phyloP scores from a whole-genome alignment of 2,329 filamentous ascomycete species.

The Exophiala sp. region DNA sequence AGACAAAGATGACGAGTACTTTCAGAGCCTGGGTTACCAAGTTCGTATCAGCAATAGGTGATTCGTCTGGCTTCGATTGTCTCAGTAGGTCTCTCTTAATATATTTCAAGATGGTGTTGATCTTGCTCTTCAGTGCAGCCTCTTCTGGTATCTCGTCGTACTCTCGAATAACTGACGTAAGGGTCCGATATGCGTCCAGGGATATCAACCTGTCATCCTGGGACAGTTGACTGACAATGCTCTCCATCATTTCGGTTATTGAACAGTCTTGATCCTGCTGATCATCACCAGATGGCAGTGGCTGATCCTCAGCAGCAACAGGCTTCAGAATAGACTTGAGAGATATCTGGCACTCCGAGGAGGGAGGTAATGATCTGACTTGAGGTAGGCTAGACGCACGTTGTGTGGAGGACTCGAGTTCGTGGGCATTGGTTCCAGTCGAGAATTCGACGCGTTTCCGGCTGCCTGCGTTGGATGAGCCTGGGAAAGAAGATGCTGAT shows the following conservation, averaged over 20 bases:
- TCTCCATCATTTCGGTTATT: conserved; percentile 60
- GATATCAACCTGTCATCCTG: conserved; percentile 68
- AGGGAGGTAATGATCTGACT: conserved; percentile 44
- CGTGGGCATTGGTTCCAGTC: conserved; percentile 48
- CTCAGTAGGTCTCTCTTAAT: conserved; percentile 70
- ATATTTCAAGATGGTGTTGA: conserved; percentile 73
- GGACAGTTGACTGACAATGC: conserved; percentile 75
- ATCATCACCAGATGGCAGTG: conserved; percentile 15
- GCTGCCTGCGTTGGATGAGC: conserved; percentile 14
- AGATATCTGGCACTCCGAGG: conserved; percentile 50
- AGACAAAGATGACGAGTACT: conserved; percentile 72
- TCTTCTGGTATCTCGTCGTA: conserved; percentile 79
- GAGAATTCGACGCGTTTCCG: conserved; percentile 62
- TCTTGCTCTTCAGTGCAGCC: conserved; percentile 69
- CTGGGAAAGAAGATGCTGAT: conserved; percentile 16
- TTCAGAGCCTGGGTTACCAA: conserved; percentile 75
- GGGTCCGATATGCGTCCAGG: conserved; percentile 80
- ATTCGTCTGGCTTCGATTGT: conserved; percentile 35
- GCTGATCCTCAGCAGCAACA: conserved; percentile 34
- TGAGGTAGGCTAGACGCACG: conserved; percentile 33
- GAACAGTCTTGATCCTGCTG: conserved; percentile 8
- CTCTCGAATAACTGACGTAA: conserved; percentile 71
- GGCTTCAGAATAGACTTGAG: conserved; percentile 81
- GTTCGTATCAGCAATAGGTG: conserved; percentile 58
- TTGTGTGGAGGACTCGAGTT: conserved; percentile 33